phyloP scores from a whole-genome alignment of 192 early-diverging fungal species.

The Chytriomyces hyalinus region DNA sequence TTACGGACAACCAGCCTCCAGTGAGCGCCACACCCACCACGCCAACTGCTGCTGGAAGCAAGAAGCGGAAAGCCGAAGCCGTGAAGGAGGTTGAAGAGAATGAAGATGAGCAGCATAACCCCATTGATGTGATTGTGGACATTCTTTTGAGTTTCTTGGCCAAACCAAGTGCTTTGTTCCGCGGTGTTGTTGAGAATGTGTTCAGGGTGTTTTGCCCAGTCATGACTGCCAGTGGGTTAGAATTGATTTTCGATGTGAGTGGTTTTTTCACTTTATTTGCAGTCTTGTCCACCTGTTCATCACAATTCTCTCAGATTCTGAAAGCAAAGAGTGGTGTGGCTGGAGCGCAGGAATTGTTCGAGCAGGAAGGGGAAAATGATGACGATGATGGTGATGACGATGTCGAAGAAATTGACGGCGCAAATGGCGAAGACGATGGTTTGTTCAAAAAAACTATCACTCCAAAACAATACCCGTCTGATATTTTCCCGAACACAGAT shows the following conservation, averaged over 20 bases:
- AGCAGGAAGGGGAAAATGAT: slow-evolving; percentile 46
- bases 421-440: slow-evolving; percentile 59
- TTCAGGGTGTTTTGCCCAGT: slow-evolving; percentile 82
- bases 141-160: slow-evolving; percentile 87
- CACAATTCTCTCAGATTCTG: slow-evolving; percentile 45
- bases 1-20: slow-evolving; percentile 48
- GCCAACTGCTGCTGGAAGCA: slow-evolving; percentile 8
- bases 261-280: background rate
- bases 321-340: slow-evolving; percentile 57
- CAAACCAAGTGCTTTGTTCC: slow-evolving; percentile 76
- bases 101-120: slow-evolving; percentile 68
- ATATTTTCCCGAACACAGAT: background rate
- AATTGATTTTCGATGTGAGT: slow-evolving; percentile 73
- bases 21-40: slow-evolving; percentile 29
- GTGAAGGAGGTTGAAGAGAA: slow-evolving; percentile 44
- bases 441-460: slow-evolving; percentile 38
- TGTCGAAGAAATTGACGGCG: slow-evolving; percentile 45
- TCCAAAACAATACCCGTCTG: background rate
- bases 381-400: slow-evolving; percentile 57
- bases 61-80: slow-evolving; percentile 36
- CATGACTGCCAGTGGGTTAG: slow-evolving; percentile 76
- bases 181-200: slow-evolving; percentile 77
- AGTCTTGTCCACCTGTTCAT: background rate
- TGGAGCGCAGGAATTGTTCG: slow-evolving; percentile 66
- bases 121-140: slow-evolving; percentile 93